Evolutionary conservation across 768 basidiomycete genomes (phyloP).

Genomic region (Boletales sp.): DNA sequence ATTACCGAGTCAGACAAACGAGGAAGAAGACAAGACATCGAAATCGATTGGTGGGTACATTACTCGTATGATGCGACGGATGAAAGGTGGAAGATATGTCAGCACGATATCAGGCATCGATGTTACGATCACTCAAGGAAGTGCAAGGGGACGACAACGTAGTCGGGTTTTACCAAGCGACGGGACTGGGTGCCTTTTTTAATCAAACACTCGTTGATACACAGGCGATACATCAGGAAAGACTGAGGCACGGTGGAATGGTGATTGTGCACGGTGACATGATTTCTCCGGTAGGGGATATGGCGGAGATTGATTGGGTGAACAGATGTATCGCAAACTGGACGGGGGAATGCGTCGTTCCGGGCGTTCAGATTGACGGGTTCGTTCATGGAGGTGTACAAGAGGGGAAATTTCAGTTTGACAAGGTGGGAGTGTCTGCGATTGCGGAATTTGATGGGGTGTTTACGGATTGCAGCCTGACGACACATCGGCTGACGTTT

Average conservation of each 20-base stretch:
- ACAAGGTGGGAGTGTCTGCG: slow-evolving; percentile 51
- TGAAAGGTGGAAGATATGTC: slow-evolving; percentile 2
- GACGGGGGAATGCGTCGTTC: slow-evolving; percentile 82
- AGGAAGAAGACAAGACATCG: slow-evolving; percentile 79
- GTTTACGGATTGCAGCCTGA: slow-evolving; percentile 49
- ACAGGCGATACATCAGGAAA: slow-evolving; percentile 82
- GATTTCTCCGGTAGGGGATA: slow-evolving; percentile 1
- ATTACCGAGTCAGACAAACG: slow-evolving; percentile 65
- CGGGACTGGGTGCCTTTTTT: slow-evolving; percentile 80
- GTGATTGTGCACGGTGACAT: slow-evolving; percentile 77
- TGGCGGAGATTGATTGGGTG: slow-evolving; percentile 7
- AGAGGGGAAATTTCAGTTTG: slow-evolving; percentile 79
- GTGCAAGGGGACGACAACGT: slow-evolving; percentile 89
- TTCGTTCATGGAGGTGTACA: slow-evolving; percentile 78
- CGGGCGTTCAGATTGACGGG: slow-evolving; percentile 83
- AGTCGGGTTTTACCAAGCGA: slow-evolving; percentile 93
- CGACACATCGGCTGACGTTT: slow-evolving; percentile 78
- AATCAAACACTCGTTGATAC: slow-evolving; percentile 78
- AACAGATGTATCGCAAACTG: slow-evolving; percentile 73
- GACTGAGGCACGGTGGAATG: slow-evolving; percentile 80
- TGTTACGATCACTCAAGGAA: slow-evolving; percentile 86
- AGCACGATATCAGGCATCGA: slow-evolving; percentile 80
- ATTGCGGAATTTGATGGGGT: not conserved
- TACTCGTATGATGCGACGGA: slow-evolving; percentile 5
- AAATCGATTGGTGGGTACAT: slow-evolving; percentile 64